Base-by-base conservation (phyloP, 179 eudicot genomes). In the Camellia oleifera region DNA sequence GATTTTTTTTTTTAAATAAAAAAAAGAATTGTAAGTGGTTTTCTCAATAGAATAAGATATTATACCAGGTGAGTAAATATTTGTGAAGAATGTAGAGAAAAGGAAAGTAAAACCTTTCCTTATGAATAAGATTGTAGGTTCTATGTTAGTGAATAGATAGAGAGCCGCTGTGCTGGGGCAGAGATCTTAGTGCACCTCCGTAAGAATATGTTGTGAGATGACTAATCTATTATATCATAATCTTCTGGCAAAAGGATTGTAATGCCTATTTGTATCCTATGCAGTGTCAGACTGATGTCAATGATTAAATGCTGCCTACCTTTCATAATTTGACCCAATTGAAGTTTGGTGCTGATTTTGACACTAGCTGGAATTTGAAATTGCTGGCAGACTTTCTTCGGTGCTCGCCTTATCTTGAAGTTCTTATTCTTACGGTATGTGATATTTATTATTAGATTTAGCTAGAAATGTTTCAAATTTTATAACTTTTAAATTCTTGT, bases 251-350 rank as follows among this genome's bases (percentile, higher is more conserved):
- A 9, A 71, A 46, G 32, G 75, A n/a, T 71, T 23, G 4, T 1
- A 23, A 71, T 71, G 4, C 48, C 58, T 57, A 32, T 57, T 26
- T 57, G 48, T 40, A 15, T 74, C 77, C 26, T 40, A n/a, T 40
- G 65, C 64, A 74, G 75, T 72, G 52, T 52, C 7, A n/a, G 40
- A 46, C 12, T 48, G 75, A 72, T 72, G 12, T 7, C 32, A 32
- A 15, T 40, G 66, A 44, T 32, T 56, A 32, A 18, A 67, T 58
- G 62, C 72, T 83, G 45, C 82, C 85, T 11, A 70, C 73, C 40
- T 79, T 83, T 69, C 61, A 18, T 42, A 79, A 75, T 45, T 69
- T 79, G 82, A 68, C 79, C 52, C 56, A 52, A 13, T 69, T 79
- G 52, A 56, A 70, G 32, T 56, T 82, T 42, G 76, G 82, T 6